These are phyloP conservation scores for Skeletonema tropicum DNA, from an alignment of 108 stramenopile genomes.

Conservation along the genomic window DNA sequence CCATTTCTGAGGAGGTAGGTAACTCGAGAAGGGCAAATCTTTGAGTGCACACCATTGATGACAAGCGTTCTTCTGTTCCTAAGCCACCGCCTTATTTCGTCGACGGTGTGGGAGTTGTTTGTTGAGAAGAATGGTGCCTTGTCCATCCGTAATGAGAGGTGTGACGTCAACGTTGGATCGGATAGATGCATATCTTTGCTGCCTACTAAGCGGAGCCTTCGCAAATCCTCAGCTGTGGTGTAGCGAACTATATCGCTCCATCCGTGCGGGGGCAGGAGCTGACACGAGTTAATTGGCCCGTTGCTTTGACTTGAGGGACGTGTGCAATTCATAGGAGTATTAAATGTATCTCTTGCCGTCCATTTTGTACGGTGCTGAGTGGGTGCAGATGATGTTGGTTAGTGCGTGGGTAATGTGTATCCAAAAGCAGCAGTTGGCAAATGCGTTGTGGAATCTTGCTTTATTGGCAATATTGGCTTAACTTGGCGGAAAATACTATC, in stretches of 20 bases:
- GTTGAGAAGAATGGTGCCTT: constrained; percentile 29
- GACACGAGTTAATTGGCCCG: not conserved
- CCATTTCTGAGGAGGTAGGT: constrained; percentile 28
- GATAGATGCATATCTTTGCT: constrained; percentile 18
- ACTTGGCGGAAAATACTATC: not conserved
- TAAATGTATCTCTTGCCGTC: not conserved
- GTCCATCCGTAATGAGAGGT: constrained; percentile 37
- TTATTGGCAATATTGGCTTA: too few relatives aligned
- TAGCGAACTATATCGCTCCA: constrained; percentile 21
- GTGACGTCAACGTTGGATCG: constrained; percentile 27
- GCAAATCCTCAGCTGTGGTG: constrained; percentile 30
- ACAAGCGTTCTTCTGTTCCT: constrained; percentile 22
- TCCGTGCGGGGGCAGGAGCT: not conserved
- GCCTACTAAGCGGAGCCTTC: constrained; percentile 33
- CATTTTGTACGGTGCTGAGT: too few relatives aligned
- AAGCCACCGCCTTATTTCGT: constrained; percentile 27
- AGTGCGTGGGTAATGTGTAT: too few relatives aligned
- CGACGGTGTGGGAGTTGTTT: constrained; percentile 8
- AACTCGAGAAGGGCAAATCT: constrained; percentile 21
- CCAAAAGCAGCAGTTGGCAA: too few relatives aligned
- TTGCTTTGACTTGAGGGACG: not conserved
- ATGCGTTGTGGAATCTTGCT: not conserved
- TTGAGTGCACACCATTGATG: constrained; percentile 23
- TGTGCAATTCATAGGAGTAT: not conserved
- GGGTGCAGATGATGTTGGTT: too few relatives aligned